Conservation (phyloP, 106 monocot species). For the Amphibolis antarctica region DNA sequence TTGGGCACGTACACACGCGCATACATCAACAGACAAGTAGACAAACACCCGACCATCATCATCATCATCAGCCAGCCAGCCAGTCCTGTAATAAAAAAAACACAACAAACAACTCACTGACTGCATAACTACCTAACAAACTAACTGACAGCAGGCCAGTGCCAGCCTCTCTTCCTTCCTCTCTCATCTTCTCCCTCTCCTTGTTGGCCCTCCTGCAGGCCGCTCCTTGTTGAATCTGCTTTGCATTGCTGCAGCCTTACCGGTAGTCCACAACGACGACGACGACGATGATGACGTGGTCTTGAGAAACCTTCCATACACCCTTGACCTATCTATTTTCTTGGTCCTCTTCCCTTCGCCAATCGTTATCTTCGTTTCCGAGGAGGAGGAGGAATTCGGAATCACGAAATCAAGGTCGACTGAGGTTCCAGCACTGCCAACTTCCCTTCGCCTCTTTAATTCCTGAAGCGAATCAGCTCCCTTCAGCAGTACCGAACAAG, state of each 20-base stretch:
- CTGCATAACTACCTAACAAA: too few relatives aligned
- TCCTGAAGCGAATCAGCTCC: slow-evolving; percentile 45
- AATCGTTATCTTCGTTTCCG: slow-evolving; percentile 31
- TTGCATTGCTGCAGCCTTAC: not conserved
- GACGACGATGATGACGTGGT: too few relatives aligned
- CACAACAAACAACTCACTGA: too few relatives aligned
- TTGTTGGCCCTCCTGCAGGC: not conserved
- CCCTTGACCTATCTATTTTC: slow-evolving; percentile 42
- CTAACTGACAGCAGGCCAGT: too few relatives aligned
- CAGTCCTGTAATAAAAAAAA: too few relatives aligned
- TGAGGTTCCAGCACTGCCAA: not conserved
- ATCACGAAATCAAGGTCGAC: slow-evolving; percentile 27
- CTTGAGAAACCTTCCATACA: slow-evolving; percentile 38
- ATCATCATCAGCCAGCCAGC: too few relatives aligned
- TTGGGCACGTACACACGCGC: too few relatives aligned
- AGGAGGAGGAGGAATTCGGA: not conserved
- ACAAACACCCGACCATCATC: too few relatives aligned
- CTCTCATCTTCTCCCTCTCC: not conserved
- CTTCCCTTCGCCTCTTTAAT: slow-evolving; percentile 45
- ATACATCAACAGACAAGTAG: too few relatives aligned
- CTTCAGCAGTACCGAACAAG: slow-evolving; percentile 26
- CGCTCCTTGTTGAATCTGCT: not conserved
- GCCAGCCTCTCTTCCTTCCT: not conserved
- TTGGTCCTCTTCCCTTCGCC: slow-evolving; percentile 17
- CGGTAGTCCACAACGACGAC: too few relatives aligned